Percentiles rank a stretch among this genome's conserved stretches.
These are phyloP conservation scores for Xylaria sp. DNA, from an alignment of 2,329 filamentous ascomycete species.

Conservation along the genomic window DNA sequence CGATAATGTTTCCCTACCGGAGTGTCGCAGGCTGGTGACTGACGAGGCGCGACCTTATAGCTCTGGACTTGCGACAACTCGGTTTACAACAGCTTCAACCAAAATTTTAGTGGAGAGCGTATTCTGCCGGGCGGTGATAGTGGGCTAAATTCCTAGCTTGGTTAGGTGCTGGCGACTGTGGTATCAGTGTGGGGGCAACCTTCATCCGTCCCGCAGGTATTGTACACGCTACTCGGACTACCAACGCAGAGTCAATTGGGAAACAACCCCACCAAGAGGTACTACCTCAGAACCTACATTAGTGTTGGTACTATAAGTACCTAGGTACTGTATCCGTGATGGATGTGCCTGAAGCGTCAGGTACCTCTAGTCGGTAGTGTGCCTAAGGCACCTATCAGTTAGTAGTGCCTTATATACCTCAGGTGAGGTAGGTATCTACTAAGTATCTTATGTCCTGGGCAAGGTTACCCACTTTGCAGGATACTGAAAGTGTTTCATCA, in stretches of 20 bases:
- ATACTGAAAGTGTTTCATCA: neutral
- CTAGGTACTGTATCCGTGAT: too few species aligned
- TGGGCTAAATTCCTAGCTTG: constrained; percentile 31
- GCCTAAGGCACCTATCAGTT: too few species aligned
- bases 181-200: neutral
- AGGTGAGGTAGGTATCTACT: too few species aligned
- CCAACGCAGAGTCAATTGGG: neutral
- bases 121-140: constrained; percentile 47
- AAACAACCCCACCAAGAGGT: neutral
- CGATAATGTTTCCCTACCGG: constrained; percentile 5
- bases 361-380: too few species aligned
- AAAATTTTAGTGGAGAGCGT: constrained; percentile 47
- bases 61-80: constrained; percentile 23
- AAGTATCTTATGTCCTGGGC: too few species aligned
- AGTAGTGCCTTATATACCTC: too few species aligned
- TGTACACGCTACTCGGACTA: neutral
- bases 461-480: too few species aligned
- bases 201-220: neutral
- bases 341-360: too few species aligned
- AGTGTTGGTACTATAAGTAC: too few species aligned
- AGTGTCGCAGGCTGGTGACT: constrained; percentile 19
- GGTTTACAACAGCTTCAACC: constrained; percentile 28
- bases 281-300: too few species aligned
- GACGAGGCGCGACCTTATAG: constrained; percentile 7
- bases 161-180: neutral